These are phyloP conservation scores for Penicillium ochrochloron DNA, from an alignment of 495 filamentous ascomycete species.

Conservation along the genomic window DNA sequence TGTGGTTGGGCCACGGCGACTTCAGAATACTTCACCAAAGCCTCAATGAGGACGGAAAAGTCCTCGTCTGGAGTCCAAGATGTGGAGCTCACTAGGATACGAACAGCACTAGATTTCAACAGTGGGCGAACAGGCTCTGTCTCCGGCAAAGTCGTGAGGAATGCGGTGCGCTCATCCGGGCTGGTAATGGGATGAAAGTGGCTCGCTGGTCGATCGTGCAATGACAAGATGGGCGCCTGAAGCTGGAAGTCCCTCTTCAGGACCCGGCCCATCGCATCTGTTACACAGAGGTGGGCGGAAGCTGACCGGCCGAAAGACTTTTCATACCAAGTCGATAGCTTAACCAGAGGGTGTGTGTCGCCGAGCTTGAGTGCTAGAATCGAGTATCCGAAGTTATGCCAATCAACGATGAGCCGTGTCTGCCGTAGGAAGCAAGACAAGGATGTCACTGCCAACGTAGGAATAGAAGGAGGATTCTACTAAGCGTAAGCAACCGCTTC, in stretches of 20 bases:
- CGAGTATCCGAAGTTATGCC: slow-evolving; percentile 99
- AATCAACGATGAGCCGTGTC: slow-evolving; percentile 87
- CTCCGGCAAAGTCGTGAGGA: slow-evolving; percentile 65
- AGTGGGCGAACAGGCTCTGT: slow-evolving; percentile 58
- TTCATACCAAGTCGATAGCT: slow-evolving; percentile 77
- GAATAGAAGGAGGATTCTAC: slow-evolving; percentile 94
- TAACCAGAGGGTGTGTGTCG: slow-evolving; percentile 72
- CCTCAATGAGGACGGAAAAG: slow-evolving; percentile 86
- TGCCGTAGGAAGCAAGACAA: slow-evolving; percentile 77
- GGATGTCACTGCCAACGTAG: slow-evolving; percentile 76
- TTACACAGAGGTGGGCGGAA: slow-evolving; percentile 81
- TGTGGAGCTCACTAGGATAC: slow-evolving; percentile 84
- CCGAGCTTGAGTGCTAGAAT: slow-evolving; percentile 76
- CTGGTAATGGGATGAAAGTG: slow-evolving; percentile 74
- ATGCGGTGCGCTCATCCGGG: slow-evolving; percentile 50
- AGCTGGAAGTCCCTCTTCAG: slow-evolving; percentile 68
- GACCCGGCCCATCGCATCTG: slow-evolving; percentile 79
- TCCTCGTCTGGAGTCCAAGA: slow-evolving; percentile 98
- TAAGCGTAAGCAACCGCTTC: slow-evolving; percentile 18
- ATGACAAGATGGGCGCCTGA: slow-evolving; percentile 62
- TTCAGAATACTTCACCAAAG: slow-evolving; percentile 72
- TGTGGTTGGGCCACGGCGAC: slow-evolving; percentile 38
- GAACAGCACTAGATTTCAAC: slow-evolving; percentile 59
- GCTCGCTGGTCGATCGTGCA: slow-evolving; percentile 86
- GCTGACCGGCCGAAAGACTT: slow-evolving; percentile 68